phyloP scores from a whole-genome alignment of 177 flowering plant species.

The Vitis hybrid region DNA sequence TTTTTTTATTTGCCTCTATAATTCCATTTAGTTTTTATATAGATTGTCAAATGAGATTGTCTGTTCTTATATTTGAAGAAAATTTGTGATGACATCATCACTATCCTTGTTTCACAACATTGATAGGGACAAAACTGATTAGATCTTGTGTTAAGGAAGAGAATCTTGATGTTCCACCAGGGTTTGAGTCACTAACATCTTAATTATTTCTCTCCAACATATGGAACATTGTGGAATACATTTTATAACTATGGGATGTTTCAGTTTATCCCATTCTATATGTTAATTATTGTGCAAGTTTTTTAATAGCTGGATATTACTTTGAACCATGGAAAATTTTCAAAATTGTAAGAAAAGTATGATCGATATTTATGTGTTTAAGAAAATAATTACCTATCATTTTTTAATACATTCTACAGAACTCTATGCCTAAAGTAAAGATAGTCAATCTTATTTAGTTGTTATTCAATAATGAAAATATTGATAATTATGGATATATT shows the following conservation, averaged over 20 bases:
- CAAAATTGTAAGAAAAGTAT: too few relatives aligned
- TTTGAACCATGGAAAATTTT: neutral
- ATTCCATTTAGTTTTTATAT: neutral
- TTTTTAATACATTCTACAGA: neutral
- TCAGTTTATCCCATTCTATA: neutral
- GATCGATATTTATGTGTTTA: neutral
- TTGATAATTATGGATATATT: rapidly evolving
- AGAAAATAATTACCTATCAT: neutral
- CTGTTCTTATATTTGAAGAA: neutral
- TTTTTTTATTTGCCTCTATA: neutral
- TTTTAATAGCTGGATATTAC: neutral
- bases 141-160: conserved; percentile 52
- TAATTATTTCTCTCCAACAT: neutral
- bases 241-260: conserved; percentile 24
- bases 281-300: neutral
- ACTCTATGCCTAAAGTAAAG: conserved; percentile 36
- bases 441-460: conserved; percentile 52
- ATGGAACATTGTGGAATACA: too few relatives aligned
- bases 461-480: conserved; percentile 3
- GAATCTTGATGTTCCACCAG: conserved; percentile 69
- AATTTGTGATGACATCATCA: neutral
- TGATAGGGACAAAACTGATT: conserved; percentile 64
- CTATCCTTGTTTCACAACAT: conserved; percentile 11
- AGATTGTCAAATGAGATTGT: neutral
- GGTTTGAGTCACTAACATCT: conserved; percentile 60